A percentile compares a stretch with the other conserved stretches of the same genome.
phyloP scores from a whole-genome alignment of 1,139 yeast species.

The Saccharomyces hybrid region DNA sequence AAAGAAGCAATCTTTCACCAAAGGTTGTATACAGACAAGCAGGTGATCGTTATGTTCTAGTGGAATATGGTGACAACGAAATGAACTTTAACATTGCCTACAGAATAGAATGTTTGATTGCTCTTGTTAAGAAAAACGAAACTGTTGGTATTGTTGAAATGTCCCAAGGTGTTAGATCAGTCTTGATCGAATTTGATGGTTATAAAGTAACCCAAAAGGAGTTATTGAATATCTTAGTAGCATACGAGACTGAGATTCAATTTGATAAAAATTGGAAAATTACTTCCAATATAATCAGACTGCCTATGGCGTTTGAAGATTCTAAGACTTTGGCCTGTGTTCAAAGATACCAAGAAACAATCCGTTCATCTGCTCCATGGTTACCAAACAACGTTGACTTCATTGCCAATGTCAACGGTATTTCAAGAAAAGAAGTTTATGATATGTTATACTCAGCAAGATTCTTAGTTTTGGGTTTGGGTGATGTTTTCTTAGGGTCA shows the following conservation, averaged over 20 bases:
- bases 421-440: conserved; percentile 65
- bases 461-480: conserved; percentile 86
- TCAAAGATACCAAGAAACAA: conserved; percentile 83
- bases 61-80: conserved; percentile 84
- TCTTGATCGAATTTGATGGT: conserved; percentile 74
- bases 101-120: conserved; percentile 75
- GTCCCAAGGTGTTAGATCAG: conserved; percentile 96
- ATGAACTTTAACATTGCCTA: conserved; percentile 81
- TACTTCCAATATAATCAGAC: conserved; percentile 67
- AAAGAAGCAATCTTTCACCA: conserved; percentile 48
- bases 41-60: conserved; percentile 85
- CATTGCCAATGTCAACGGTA: conserved; percentile 78
- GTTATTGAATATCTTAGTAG: conserved; percentile 55
- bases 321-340: conserved; percentile 82
- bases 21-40: conserved; percentile 86
- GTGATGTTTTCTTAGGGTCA: conserved; percentile 95
- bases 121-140: conserved; percentile 55
- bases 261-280: conserved; percentile 79
- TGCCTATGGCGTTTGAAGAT: conserved; percentile 97
- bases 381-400: conserved; percentile 95
- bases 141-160: conserved; percentile 82
- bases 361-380: conserved; percentile 93
- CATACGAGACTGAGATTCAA: conserved; percentile 67
- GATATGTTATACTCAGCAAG: conserved; percentile 83
- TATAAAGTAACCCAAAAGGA: conserved; percentile 49